phyloP scores from a whole-genome alignment of 148 eudicot species.

The Arbutus unedo region DNA sequence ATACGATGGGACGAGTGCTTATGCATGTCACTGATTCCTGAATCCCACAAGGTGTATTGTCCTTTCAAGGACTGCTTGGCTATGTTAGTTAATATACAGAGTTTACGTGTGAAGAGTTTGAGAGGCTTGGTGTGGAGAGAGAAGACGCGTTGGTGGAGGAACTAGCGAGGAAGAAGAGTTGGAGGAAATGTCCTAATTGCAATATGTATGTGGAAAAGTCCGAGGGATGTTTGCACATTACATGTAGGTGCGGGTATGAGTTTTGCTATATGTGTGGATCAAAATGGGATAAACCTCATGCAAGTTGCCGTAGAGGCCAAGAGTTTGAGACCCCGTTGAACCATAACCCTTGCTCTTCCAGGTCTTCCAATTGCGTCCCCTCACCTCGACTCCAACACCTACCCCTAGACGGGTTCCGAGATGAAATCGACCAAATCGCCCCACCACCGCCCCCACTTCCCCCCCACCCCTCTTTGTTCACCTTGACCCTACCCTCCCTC shows the following conservation, averaged over 20 bases:
- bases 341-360: too few relatives aligned
- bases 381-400: too few relatives aligned
- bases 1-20: constrained; percentile 31
- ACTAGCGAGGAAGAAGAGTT: constrained; percentile 37
- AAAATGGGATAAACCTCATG: constrained; percentile 20
- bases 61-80: constrained; percentile 42
- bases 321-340: not conserved
- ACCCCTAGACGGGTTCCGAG: too few relatives aligned
- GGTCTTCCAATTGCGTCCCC: too few relatives aligned
- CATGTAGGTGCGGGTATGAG: constrained; percentile 35
- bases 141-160: constrained; percentile 17
- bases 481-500: too few relatives aligned
- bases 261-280: constrained; percentile 42
- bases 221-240: constrained; percentile 38
- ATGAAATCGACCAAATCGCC: too few relatives aligned
- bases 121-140: constrained; percentile 10
- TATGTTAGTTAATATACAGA: constrained; percentile 27
- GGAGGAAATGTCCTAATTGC: constrained; percentile 32
- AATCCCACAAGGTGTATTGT: constrained; percentile 35
- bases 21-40: constrained; percentile 28
- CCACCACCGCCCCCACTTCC: too few relatives aligned
- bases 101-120: constrained; percentile 32
- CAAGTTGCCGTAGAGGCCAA: not conserved
- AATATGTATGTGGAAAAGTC: constrained; percentile 29
- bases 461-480: too few relatives aligned